Conservation (phyloP, 352 stramenopile species). For the Pythium apleroticum region DNA sequence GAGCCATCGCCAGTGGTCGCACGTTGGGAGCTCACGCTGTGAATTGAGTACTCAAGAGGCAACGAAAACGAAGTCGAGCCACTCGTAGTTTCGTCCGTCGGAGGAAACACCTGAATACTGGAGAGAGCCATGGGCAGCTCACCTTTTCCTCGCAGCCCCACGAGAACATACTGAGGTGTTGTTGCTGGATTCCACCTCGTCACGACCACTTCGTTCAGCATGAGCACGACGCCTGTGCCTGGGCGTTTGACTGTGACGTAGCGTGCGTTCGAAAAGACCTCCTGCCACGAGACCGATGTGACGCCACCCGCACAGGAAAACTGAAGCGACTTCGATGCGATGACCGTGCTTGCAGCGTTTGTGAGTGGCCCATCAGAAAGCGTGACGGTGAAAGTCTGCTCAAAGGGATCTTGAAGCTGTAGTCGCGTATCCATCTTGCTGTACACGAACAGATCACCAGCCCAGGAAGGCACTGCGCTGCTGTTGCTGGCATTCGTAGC, state of each 20-base stretch:
- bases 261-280: slow-evolving; percentile 40
- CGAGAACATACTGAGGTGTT: slow-evolving; percentile 42
- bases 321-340: slow-evolving; percentile 29
- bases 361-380: slow-evolving; percentile 32
- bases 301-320: slow-evolving; percentile 55
- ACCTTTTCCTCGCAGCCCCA: slow-evolving; percentile 48
- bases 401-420: slow-evolving; percentile 47
- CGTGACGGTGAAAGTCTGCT: slow-evolving; percentile 51
- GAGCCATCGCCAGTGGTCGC: slow-evolving; percentile 37
- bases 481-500: slow-evolving; percentile 1
- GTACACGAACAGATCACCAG: slow-evolving; percentile 43
- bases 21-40: slow-evolving; percentile 64
- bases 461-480: slow-evolving; percentile 28
- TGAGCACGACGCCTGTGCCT: slow-evolving; percentile 35
- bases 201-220: slow-evolving; percentile 75
- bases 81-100: slow-evolving; percentile 25
- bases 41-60: slow-evolving; percentile 54
- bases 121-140: slow-evolving; percentile 39
- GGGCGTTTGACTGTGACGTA: slow-evolving; percentile 52
- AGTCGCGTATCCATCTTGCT: slow-evolving; percentile 40
- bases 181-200: slow-evolving; percentile 56
- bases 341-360: slow-evolving; percentile 12
- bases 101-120: slow-evolving; percentile 49
- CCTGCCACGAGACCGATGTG: slow-evolving; percentile 34
- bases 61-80: slow-evolving; percentile 19